A percentile compares a stretch with the other conserved stretches of the same genome.
These are phyloP conservation scores for Sphaerulina vaccinii DNA, from an alignment of 2,329 filamentous ascomycete species.

Conservation along the genomic window DNA sequence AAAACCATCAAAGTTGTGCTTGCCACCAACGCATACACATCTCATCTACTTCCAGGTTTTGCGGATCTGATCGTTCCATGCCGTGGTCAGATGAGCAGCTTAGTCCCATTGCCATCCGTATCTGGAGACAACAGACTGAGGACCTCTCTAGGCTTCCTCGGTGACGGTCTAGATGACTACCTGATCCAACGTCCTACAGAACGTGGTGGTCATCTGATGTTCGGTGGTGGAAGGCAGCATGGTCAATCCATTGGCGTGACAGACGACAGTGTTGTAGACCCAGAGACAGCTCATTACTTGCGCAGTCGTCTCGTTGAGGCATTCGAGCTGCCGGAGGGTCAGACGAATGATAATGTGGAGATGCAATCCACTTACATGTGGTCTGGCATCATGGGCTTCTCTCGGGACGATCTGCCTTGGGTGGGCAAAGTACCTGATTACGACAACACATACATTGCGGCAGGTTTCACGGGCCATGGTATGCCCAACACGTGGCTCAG, in stretches of 20 bases:
- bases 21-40: constrained; percentile 82
- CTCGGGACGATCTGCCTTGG: constrained; percentile 66
- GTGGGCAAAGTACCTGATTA: constrained; percentile 63
- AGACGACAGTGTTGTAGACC: constrained; percentile 60
- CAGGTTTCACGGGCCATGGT: constrained; percentile 60
- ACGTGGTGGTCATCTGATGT: constrained; percentile 59
- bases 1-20: constrained; percentile 65
- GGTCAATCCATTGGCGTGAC: constrained; percentile 58
- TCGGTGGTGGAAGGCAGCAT: constrained; percentile 66
- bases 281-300: constrained; percentile 57
- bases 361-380: constrained; percentile 56
- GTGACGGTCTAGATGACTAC: constrained; percentile 66
- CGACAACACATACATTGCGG: constrained; percentile 34
- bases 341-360: constrained; percentile 40
- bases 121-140: constrained; percentile 43
- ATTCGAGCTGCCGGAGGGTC: constrained; percentile 38
- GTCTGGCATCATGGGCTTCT: constrained; percentile 80
- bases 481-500: constrained; percentile 72
- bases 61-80: constrained; percentile 73
- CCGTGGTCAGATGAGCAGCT: constrained; percentile 68
- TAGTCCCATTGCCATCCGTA: constrained; percentile 55
- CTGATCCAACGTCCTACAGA: constrained; percentile 65
- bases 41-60: constrained; percentile 68
- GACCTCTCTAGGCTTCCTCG: constrained; percentile 65
- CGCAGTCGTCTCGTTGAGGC: constrained; percentile 43